Conservation (phyloP, 495 filamentous ascomycete species). For the Penicillium samsonianum region DNA sequence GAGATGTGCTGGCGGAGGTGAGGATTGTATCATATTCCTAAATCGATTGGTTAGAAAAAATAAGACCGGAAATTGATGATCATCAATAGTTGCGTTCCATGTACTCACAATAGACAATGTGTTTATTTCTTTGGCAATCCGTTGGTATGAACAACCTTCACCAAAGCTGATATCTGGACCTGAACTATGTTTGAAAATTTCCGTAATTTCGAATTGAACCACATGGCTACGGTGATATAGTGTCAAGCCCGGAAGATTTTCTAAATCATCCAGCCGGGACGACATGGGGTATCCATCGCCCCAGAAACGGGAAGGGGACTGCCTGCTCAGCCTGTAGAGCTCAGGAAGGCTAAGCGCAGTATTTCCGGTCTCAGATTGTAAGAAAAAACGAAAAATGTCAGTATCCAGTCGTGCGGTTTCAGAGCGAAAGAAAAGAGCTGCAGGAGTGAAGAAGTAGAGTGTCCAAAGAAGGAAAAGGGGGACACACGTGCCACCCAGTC, state of each 20-base stretch:
- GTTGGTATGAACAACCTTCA: constrained; percentile 14
- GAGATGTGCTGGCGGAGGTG: constrained; percentile 19
- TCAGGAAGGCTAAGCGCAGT: constrained; percentile 23
- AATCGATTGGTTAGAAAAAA: neutral
- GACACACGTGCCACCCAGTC: constrained; percentile 28
- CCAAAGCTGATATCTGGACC: neutral
- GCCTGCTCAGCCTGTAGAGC: constrained; percentile 35
- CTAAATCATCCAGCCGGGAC: constrained; percentile 37
- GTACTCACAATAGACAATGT: constrained; percentile 25
- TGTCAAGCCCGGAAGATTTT: constrained; percentile 33
- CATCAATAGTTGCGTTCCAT: neutral
- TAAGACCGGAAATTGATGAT: neutral
- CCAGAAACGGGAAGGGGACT: constrained; percentile 38
- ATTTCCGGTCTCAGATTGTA: constrained; percentile 19
- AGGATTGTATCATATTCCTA: constrained; percentile 36
- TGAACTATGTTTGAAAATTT: constrained; percentile 24
- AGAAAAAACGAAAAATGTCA: constrained; percentile 33
- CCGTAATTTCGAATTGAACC: constrained; percentile 33
- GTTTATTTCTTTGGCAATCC: constrained; percentile 26
- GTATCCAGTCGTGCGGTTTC: constrained; percentile 22
- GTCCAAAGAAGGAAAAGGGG: constrained; percentile 41
- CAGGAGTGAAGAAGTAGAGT: constrained; percentile 37
- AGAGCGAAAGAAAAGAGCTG: constrained; percentile 29
- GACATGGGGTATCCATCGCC: constrained; percentile 33
- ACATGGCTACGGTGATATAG: constrained; percentile 36